Evolutionary conservation across 228 moss, liverwort and hornwort species (phyloP).

Genomic region (Sphagnum magellanicum): DNA sequence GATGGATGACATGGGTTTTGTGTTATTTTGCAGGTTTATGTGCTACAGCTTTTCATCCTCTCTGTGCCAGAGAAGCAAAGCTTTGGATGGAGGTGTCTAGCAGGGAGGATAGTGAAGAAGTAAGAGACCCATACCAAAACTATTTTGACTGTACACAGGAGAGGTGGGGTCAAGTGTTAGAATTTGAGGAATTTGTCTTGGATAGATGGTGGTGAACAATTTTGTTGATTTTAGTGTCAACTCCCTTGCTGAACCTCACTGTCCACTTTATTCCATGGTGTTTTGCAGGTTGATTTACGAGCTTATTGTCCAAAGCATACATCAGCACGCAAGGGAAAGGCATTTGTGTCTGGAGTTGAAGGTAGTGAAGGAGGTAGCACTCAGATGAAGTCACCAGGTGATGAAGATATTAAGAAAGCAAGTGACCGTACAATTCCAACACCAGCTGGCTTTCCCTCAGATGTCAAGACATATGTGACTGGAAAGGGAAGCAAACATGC

Average conservation of each 20-base stretch:
- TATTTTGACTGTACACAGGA: too few relatives aligned
- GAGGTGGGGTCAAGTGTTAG: too few relatives aligned
- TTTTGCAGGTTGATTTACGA: constrained; percentile 44
- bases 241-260: background rate
- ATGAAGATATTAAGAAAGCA: constrained; percentile 12
- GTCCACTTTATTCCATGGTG: background rate
- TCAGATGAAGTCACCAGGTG: constrained; percentile 19
- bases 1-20: background rate
- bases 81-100: constrained; percentile 58
- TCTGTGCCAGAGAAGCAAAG: constrained; percentile 60
- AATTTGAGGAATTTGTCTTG: too few relatives aligned
- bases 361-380: constrained; percentile 32
- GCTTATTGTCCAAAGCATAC: constrained; percentile 62
- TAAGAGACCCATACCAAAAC: constrained; percentile 18
- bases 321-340: constrained; percentile 43
- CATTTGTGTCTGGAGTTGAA: constrained; percentile 24
- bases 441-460: constrained; percentile 7
- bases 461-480: constrained; percentile 6
- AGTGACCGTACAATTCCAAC: constrained; percentile 11
- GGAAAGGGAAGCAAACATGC: constrained; percentile 12
- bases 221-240: background rate
- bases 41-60: constrained; percentile 62
- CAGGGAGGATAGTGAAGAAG: constrained; percentile 50
- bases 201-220: background rate
- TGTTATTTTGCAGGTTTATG: constrained; percentile 51